These are phyloP conservation scores for Fusarium compactum DNA, from an alignment of 2,329 filamentous ascomycete species.

Conservation along the genomic window DNA sequence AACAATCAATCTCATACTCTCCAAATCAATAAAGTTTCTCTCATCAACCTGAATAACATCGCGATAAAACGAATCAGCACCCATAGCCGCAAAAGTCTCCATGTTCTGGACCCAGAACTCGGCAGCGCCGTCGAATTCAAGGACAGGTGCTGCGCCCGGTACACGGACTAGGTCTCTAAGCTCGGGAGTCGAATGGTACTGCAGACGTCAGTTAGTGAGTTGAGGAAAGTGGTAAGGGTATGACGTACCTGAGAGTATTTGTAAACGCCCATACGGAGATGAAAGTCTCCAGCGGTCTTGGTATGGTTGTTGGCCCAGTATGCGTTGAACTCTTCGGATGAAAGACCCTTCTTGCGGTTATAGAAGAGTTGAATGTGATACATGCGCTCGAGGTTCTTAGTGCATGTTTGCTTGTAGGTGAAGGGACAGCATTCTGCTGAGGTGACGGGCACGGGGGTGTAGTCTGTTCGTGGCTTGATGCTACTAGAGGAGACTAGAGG, in stretches of 20 bases:
- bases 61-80: not conserved
- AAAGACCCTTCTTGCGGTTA: conserved; percentile 2
- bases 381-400: conserved; percentile 9
- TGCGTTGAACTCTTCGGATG: not conserved
- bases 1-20: conserved; percentile 11
- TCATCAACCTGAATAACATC: conserved; percentile 3
- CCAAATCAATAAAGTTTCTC: conserved; percentile 8
- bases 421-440: conserved; percentile 9
- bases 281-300: conserved; percentile 14
- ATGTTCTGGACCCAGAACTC: conserved; percentile 18
- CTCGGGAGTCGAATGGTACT: conserved; percentile 14
- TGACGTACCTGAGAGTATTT: conserved; percentile 5
- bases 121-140: conserved; percentile 7
- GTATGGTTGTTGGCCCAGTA: conserved; percentile 27
- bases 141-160: not conserved
- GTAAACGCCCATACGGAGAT: not conserved
- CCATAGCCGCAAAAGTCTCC: conserved; percentile 8
- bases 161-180: conserved; percentile 4
- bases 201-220: rapidly evolving
- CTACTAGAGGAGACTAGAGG: not conserved
- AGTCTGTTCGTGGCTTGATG: not conserved
- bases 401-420: conserved; percentile 12
- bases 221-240: rapidly evolving
- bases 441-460: not conserved
- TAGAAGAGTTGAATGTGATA: conserved; percentile 18